Percentiles rank a stretch among this genome's conserved stretches.
These are phyloP conservation scores for Parastagonospora avenae DNA, from an alignment of 2,329 filamentous ascomycete genomes.

Conservation along the genomic window DNA sequence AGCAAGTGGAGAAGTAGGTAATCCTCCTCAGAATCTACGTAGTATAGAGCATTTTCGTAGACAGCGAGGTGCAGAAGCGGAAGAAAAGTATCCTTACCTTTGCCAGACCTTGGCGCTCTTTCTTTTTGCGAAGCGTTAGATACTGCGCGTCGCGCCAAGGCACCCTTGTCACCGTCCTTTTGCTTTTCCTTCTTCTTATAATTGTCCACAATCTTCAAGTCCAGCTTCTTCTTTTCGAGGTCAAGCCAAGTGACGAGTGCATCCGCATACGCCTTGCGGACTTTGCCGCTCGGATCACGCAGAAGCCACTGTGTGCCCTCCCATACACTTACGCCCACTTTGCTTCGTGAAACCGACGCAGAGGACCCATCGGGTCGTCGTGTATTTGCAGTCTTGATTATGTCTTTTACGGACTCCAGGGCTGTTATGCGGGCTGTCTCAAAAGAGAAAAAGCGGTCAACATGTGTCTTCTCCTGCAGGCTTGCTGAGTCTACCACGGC, in stretches of 20 bases:
- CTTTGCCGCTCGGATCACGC: slow-evolving; percentile 75
- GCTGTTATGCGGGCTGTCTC: slow-evolving; percentile 67
- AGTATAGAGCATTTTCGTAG: slow-evolving; percentile 84
- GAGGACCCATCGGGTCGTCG: slow-evolving; percentile 48
- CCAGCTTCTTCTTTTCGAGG: slow-evolving; percentile 72
- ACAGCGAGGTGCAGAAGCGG: slow-evolving; percentile 82
- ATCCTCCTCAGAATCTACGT: slow-evolving; percentile 67
- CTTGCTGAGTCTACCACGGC: slow-evolving; percentile 55
- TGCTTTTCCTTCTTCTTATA: slow-evolving; percentile 46
- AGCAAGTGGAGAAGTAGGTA: slow-evolving; percentile 78
- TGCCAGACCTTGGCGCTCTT: slow-evolving; percentile 57
- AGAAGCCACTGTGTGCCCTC: slow-evolving; percentile 96
- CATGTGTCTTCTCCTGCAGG: slow-evolving; percentile 57
- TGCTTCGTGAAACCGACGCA: slow-evolving; percentile 70
- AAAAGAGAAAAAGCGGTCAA: slow-evolving; percentile 67
- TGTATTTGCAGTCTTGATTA: slow-evolving; percentile 78
- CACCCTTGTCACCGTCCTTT: slow-evolving; percentile 52
- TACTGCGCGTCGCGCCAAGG: slow-evolving; percentile 65
- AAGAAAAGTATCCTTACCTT: slow-evolving; percentile 74
- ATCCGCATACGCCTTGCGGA: slow-evolving; percentile 84
- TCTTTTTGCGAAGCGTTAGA: slow-evolving; percentile 70
- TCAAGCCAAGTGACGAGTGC: slow-evolving; percentile 84
- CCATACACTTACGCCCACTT: slow-evolving; percentile 83
- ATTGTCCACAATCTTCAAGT: slow-evolving; percentile 67
- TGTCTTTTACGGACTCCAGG: slow-evolving; percentile 79